Evolutionary conservation across 208 protist genomes (phyloP), one percentile per base, ranked within the genome.

Genomic region (Giardia muris): DNA sequence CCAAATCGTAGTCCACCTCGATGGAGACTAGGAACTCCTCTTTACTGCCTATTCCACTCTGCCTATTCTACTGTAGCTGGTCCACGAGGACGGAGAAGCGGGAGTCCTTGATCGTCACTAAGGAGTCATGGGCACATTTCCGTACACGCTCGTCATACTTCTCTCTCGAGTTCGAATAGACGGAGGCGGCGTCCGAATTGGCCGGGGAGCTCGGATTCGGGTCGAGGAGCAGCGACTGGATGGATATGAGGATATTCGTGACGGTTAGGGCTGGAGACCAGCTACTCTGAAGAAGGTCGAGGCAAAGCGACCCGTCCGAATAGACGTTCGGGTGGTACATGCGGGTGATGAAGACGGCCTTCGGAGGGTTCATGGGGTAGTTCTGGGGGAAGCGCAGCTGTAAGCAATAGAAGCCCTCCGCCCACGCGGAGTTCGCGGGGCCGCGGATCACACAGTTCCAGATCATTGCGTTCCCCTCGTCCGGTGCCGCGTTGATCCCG

Each of bases 281-380:
- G 46, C 95, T 92, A 2, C 97, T 95, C 93, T 99, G 98, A 46
- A 99, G 95, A 93, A 99, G 99, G 87, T 96, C 97, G 93, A 99
- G 99, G 95, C 98, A 99, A 87, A 99, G 97, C 30, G 94, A 93
- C 0, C 98, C 98, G 87, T 98, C 96, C 0, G 67, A 57, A 91
- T 98, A 99, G 43, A 97, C 94, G 47, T 93, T 93, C 45, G 87
- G 91, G 67, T 93, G 92, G 42, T 89, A 89, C 86, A 89, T 89
- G 4, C 3, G 3, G n/a, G 86, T 45, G n/a, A 45, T 43, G 86
- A 89, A 89, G 19, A 45, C 19, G 4, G 45, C 4, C 19, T 4
- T 45, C 19, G 86, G 86, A 45, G 86, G 86, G n/a, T 89, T 89
- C 4, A 45, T 43, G 19, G 86, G 86, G 42, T 89, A 89, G 4